Percentiles rank a stretch among this genome's conserved stretches.
Evolutionary conservation across 2,329 filamentous ascomycete species (phyloP).

Genomic region (Fusarium lateritium): DNA sequence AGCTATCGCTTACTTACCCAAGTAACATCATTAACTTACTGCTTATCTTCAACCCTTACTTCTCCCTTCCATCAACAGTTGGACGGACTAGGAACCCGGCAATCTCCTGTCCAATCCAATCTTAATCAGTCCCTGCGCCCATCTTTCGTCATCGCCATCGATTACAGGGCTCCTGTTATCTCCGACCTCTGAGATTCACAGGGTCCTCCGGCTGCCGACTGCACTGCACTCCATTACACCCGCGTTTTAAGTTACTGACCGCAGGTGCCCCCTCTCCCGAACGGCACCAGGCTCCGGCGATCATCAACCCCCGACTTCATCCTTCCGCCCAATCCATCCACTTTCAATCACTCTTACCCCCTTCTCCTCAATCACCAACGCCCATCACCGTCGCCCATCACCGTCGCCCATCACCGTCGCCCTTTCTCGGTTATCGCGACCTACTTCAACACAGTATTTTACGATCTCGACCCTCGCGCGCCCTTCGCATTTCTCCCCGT

Average conservation of each 20-base stretch:
- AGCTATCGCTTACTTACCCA: conserved; percentile 5
- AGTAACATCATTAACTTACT: conserved; percentile 10
- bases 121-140: conserved; percentile 36
- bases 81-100: conserved; percentile 23
- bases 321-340: conserved; percentile 19
- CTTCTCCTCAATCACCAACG: conserved; percentile 29
- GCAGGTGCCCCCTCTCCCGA: conserved; percentile 33
- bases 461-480: background rate
- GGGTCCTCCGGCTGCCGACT: conserved; percentile 25
- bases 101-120: conserved; percentile 19
- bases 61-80: conserved; percentile 23
- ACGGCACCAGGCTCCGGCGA: conserved; percentile 43
- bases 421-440: conserved; percentile 19
- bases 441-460: conserved; percentile 16
- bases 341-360: conserved; percentile 13
- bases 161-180: conserved; percentile 25
- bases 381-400: background rate
- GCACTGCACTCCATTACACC: background rate
- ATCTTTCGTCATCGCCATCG: conserved; percentile 36
- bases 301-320: conserved; percentile 38
- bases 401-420: background rate
- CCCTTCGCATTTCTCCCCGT: conserved; percentile 28
- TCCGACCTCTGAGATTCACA: conserved; percentile 32
- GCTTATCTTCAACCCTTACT: conserved; percentile 25
- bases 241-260: conserved; percentile 21